Evolutionary conservation across 768 basidiomycete genomes (phyloP), one percentile per base, ranked within the genome.

Genomic region (Suillus hirtellus): DNA sequence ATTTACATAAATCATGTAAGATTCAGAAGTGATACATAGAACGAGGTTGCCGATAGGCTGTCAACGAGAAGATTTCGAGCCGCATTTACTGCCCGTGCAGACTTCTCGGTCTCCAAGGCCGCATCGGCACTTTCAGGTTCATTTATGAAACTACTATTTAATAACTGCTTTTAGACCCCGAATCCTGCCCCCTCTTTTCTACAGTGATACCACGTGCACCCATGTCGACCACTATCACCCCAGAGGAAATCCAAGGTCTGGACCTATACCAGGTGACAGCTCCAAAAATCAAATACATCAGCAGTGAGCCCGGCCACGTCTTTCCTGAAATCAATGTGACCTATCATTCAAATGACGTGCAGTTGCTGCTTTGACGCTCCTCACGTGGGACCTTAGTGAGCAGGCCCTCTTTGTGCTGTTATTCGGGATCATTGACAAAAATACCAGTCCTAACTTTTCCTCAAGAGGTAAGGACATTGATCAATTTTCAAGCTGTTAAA

Each of bases 361-460:
- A 63, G 62, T 63, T 38, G 60, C 60, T 44, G 60, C 59, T 38
- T 60, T 44, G 12, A 47, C 59, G 24, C 59, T 63, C n/a, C 46
- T 43, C 10, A 47, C 40, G 8, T 63, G 58, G 56, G 62, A 63
- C 37, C 21, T 63, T 4, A 10, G 62, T 63, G 44, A 63, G 62
- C 21, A 31, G 2, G 14, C 19, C 17, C 24, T 19, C 9, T 63
- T 21, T 47, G 12, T 42, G 24, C 10, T 19, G 12, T 47, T 19
- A 60, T 60, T 27, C 7, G 7, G 17, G 11, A 44, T n/a, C 60
- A 2, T 31, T 60, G 24, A 60, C 58, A 37, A 4, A 31, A 21
- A 14, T 17, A 8, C n/a, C 8, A 63, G 62, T 61, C 31, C 44
- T 63, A 2, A 63, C 62, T 15, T 63, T 63, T 42, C 40, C 56